Conservation (phyloP, 108 stramenopile genomes). For the Nitzschia palea region DNA sequence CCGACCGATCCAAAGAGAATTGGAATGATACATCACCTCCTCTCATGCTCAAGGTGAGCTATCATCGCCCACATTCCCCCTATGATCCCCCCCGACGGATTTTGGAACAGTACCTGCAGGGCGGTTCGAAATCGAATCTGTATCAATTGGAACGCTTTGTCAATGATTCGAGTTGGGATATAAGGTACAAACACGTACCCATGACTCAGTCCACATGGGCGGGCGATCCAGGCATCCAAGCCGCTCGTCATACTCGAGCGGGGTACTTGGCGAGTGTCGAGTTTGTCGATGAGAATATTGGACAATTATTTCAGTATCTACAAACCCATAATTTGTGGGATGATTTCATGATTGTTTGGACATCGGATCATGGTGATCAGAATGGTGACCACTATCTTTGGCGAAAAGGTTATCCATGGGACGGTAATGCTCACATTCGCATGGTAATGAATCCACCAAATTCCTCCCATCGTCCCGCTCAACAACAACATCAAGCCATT, state of each 20-base stretch:
- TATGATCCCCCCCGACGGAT: constrained; percentile 44
- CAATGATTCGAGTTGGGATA: constrained; percentile 35
- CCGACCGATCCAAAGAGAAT: not conserved
- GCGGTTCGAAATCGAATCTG: not conserved
- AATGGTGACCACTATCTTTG: constrained; percentile 45
- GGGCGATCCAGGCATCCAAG: constrained; percentile 32
- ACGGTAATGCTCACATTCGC: constrained; percentile 17
- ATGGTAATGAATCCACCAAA: constrained; percentile 20
- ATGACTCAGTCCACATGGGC: constrained; percentile 25
- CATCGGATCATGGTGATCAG: constrained; percentile 44
- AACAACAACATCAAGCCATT: not conserved
- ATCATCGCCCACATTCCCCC: constrained; percentile 45
- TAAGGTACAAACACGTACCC: not conserved
- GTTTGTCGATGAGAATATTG: constrained; percentile 44
- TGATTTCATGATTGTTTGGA: constrained; percentile 31
- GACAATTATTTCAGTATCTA: constrained; percentile 18
- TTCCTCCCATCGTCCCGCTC: not conserved
- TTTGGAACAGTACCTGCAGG: constrained; percentile 26
- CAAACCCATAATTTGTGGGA: constrained; percentile 3
- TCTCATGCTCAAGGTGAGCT: constrained; percentile 36
- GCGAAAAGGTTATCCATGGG: constrained; percentile 46
- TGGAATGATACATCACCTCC: not conserved
- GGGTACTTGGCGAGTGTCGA: constrained; percentile 41
- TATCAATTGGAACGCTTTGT: not conserved
- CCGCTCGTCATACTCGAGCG: constrained; percentile 20